phyloP scores from a whole-genome alignment of 306 rosid genomes.

The Chamaecrista fasciculata region DNA sequence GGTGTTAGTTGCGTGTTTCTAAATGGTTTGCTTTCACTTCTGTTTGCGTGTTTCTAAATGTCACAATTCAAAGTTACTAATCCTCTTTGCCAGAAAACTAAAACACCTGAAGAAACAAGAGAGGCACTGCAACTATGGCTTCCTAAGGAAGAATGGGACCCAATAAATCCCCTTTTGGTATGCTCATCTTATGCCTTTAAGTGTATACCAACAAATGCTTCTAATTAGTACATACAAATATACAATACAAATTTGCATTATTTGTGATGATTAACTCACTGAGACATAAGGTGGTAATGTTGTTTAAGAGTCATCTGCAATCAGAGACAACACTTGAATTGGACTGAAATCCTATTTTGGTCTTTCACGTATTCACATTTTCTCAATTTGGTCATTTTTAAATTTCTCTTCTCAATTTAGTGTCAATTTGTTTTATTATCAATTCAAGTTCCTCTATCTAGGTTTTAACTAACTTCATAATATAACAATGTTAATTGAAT shows the following conservation, averaged over 20 bases:
- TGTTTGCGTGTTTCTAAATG: neutral
- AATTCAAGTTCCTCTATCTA: too few relatives aligned
- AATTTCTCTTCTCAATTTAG: too few relatives aligned
- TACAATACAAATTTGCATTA: neutral
- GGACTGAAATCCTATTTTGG: neutral
- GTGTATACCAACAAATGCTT: neutral
- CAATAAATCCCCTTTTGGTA: conserved; percentile 93
- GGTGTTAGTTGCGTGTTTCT: neutral
- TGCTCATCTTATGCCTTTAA: conserved; percentile 24
- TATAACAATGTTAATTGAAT: too few relatives aligned
- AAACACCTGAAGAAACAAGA: conserved; percentile 84
- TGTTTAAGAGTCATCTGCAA: neutral
- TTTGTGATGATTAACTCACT: neutral
- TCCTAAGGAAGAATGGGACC: conserved; percentile 91
- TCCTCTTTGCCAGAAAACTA: conserved; percentile 62
- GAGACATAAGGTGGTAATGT: neutral
- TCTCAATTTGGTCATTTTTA: too few relatives aligned
- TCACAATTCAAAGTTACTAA: conserved; percentile 20
- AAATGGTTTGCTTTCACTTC: conserved; percentile 14
- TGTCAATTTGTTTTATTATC: too few relatives aligned
- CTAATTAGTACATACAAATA: neutral
- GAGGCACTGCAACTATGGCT: conserved; percentile 79
- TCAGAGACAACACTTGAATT: neutral
- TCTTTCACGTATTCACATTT: too few relatives aligned
- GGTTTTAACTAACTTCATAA: too few relatives aligned